phyloP scores from a whole-genome alignment of 73 alveolate genomes.

The Paraurostyla sp. region DNA sequence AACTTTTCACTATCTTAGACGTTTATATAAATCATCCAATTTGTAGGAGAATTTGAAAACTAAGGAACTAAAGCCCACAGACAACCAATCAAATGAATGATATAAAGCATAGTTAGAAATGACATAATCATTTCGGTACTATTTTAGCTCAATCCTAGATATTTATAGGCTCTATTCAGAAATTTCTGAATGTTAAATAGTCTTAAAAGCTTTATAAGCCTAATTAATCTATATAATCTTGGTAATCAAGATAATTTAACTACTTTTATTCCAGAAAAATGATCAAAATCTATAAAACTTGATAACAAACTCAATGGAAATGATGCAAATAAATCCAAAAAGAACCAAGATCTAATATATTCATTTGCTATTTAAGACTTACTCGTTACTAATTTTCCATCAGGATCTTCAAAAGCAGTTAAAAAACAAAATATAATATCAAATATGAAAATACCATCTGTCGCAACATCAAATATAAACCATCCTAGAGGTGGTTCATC shows the following conservation, averaged over 20 bases:
- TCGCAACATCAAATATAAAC: slow-evolving; percentile 54
- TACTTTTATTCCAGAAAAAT: too few species aligned
- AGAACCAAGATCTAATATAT: slow-evolving; percentile 51
- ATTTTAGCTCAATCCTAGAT: slow-evolving; percentile 2
- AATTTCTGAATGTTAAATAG: too few species aligned
- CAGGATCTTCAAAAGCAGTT: slow-evolving; percentile 64
- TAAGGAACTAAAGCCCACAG: slow-evolving; percentile 71
- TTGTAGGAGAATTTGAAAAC: not conserved
- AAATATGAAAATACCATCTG: slow-evolving; percentile 5
- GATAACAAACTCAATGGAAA: slow-evolving; percentile 68
- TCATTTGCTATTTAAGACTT: slow-evolving; percentile 23
- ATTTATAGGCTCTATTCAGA: not conserved
- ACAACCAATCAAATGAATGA: slow-evolving; percentile 72
- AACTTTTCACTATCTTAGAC: not conserved
- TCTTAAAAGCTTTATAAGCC: too few species aligned
- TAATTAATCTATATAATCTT: too few species aligned
- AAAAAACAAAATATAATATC: slow-evolving; percentile 60
- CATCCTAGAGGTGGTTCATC: slow-evolving; percentile 26
- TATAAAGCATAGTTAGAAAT: slow-evolving; percentile 15
- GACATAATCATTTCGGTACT: slow-evolving; percentile 26
- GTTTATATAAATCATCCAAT: slow-evolving; percentile 32
- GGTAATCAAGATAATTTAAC: too few species aligned
- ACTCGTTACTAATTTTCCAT: slow-evolving; percentile 30
- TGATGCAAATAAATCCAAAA: slow-evolving; percentile 46
- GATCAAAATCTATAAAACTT: too few species aligned